A percentile compares a stretch with the other conserved stretches of the same genome.
Evolutionary conservation across 1,139 yeast genomes (phyloP).

Genomic region (Candida frijolesensis): DNA sequence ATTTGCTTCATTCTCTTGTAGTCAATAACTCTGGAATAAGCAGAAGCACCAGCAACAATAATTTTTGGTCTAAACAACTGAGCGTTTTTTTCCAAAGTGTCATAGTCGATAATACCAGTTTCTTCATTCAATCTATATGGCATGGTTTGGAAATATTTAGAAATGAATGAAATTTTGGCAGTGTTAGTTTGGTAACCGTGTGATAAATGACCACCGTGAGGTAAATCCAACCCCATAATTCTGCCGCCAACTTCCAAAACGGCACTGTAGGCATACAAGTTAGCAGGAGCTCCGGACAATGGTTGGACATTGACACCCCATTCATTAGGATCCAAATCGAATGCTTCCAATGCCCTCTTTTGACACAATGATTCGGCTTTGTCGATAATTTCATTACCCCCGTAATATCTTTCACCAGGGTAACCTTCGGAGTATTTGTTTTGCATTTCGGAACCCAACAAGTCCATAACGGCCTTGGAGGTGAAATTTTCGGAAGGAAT

Average conservation of each 20-base stretch:
- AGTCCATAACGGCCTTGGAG: conserved; percentile 90
- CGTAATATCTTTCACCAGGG: conserved; percentile 96
- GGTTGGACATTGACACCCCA: conserved; percentile 99
- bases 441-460: conserved; percentile 94
- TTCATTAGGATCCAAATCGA: conserved; percentile 67
- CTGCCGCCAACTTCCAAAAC: conserved; percentile 88
- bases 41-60: conserved; percentile 95
- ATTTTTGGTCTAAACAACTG: conserved; percentile 89
- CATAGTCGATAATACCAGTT: conserved; percentile 92
- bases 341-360: conserved; percentile 87
- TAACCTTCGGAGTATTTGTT: conserved; percentile 98
- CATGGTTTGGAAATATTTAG: conserved; percentile 96
- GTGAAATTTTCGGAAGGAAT: conserved; percentile 97
- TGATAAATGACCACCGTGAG: conserved; percentile 96
- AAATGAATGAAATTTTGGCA: conserved; percentile 84
- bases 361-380: conserved; percentile 89
- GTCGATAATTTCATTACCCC: conserved; percentile 95
- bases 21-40: conserved; percentile 89
- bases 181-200: conserved; percentile 94
- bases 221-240: conserved; percentile 93
- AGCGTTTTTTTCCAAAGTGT: conserved; percentile 81
- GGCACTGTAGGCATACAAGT: conserved; percentile 92
- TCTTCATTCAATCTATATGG: conserved; percentile 85
- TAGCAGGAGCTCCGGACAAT: conserved; percentile 94
- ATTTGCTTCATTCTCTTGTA: conserved; percentile 86